phyloP scores from a whole-genome alignment of 768 basidiomycete species.

The Leccinum subgranulosum region DNA sequence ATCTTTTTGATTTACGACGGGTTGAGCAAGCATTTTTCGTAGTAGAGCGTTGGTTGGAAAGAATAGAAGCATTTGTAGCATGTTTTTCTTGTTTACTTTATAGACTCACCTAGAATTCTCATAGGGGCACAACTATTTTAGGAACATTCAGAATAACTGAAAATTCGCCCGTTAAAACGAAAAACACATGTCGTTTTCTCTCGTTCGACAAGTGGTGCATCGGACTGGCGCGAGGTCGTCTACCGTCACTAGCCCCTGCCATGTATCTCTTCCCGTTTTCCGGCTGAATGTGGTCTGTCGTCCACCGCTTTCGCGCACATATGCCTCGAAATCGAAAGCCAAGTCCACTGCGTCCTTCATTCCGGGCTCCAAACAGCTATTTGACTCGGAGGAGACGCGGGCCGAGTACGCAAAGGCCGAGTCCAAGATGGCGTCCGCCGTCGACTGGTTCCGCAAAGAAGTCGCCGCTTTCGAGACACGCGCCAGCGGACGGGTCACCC shows the following conservation, averaged over 20 bases:
- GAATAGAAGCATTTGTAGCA: not conserved
- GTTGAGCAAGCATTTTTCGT: slow-evolving; percentile 52
- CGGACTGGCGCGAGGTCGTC: not conserved
- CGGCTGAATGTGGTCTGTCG: not conserved
- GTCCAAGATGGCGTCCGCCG: slow-evolving; percentile 55
- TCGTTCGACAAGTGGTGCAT: slow-evolving; percentile 7
- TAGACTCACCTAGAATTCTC: not conserved
- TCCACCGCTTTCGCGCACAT: slow-evolving; percentile 13
- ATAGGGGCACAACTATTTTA: slow-evolving; percentile 1
- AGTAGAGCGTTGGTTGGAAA: slow-evolving; percentile 4
- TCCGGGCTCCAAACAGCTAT: slow-evolving; percentile 64
- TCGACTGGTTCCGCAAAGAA: slow-evolving; percentile 78
- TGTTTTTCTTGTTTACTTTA: not conserved
- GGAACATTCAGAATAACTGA: not conserved
- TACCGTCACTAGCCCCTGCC: not conserved
- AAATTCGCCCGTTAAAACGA: not conserved
- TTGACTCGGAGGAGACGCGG: slow-evolving; percentile 50
- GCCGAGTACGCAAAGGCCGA: slow-evolving; percentile 64
- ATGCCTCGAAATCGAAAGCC: slow-evolving; percentile 29
- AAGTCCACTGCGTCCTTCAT: slow-evolving; percentile 59
- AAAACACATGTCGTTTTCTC: slow-evolving; percentile 7
- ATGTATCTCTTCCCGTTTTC: not conserved
- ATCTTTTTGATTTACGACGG: slow-evolving; percentile 93
- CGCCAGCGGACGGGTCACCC: slow-evolving; percentile 73
- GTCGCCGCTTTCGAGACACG: slow-evolving; percentile 69